Percentiles rank a stretch among this genome's conserved stretches.
These are phyloP conservation scores for Lycium barbarum DNA, from an alignment of 257 asterid species.

Conservation along the genomic window DNA sequence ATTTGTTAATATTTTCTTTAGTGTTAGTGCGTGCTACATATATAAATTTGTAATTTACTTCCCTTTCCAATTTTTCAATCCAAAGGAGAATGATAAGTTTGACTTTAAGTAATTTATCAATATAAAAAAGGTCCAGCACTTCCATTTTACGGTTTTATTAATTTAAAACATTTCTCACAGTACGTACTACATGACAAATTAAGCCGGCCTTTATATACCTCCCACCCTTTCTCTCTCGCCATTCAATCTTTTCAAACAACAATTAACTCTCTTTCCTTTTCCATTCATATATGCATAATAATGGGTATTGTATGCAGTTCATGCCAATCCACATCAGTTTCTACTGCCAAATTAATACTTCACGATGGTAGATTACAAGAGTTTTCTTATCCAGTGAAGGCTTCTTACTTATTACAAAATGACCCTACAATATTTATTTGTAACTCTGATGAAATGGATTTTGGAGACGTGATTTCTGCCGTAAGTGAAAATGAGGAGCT, in stretches of 20 bases:
- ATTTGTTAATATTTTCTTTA: too few species aligned
- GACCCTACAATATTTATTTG: constrained; percentile 75
- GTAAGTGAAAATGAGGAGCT: constrained; percentile 77
- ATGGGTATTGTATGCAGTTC: constrained; percentile 89
- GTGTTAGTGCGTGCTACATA: too few species aligned
- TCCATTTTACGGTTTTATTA: background rate
- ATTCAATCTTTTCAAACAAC: background rate
- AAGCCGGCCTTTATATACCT: constrained; percentile 47
- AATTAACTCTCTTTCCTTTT: background rate
- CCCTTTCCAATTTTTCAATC: background rate
- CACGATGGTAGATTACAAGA: constrained; percentile 84
- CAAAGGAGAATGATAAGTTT: background rate
- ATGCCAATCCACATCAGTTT: constrained; percentile 68
- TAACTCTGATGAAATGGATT: constrained; percentile 93
- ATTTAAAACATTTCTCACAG: background rate
- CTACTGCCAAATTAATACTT: constrained; percentile 76
- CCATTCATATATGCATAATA: background rate
- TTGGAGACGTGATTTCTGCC: constrained; percentile 72
- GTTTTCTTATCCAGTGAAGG: constrained; percentile 79
- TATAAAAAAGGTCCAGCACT: background rate
- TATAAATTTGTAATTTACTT: too few species aligned
- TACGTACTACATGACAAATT: constrained; percentile 35
- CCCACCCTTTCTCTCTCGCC: background rate
- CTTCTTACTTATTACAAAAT: constrained; percentile 66
- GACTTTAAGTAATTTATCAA: background rate